A percentile compares a stretch with the other conserved stretches of the same genome.
Conservation (phyloP, 2,329 filamentous ascomycete genomes). For the Cladosporium sp. region DNA sequence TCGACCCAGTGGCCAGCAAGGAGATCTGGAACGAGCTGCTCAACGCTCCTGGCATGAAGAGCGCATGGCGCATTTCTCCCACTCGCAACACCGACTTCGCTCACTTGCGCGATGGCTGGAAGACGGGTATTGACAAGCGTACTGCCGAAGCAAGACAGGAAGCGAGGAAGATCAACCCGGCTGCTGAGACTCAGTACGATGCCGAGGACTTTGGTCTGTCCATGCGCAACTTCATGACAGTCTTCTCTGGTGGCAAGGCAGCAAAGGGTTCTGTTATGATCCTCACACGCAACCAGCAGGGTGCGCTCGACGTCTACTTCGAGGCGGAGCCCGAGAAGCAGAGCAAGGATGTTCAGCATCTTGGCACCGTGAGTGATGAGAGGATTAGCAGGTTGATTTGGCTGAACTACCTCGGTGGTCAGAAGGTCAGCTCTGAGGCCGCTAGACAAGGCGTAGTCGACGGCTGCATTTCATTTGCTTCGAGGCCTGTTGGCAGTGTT, state of each 20-base stretch:
- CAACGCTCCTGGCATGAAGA: slow-evolving; percentile 67
- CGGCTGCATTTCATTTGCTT: slow-evolving; percentile 84
- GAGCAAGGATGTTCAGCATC: slow-evolving; percentile 47
- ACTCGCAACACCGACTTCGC: slow-evolving; percentile 94
- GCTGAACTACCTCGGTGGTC: slow-evolving; percentile 87
- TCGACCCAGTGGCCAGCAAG: slow-evolving; percentile 70
- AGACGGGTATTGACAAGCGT: slow-evolving; percentile 77
- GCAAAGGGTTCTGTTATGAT: slow-evolving; percentile 79
- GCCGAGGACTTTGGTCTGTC: slow-evolving; percentile 76
- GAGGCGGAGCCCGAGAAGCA: slow-evolving; percentile 51
- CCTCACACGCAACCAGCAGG: slow-evolving; percentile 66
- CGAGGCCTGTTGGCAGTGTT: slow-evolving; percentile 83
- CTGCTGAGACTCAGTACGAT: slow-evolving; percentile 54
- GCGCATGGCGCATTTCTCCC: slow-evolving; percentile 79
- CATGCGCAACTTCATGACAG: slow-evolving; percentile 73
- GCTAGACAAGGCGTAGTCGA: slow-evolving; percentile 81
- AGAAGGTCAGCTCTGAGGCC: slow-evolving; percentile 80
- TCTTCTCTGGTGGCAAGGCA: slow-evolving; percentile 78
- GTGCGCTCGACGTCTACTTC: slow-evolving; percentile 68
- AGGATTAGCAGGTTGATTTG: slow-evolving; percentile 79
- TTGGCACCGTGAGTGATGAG: slow-evolving; percentile 78
- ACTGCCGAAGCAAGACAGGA: slow-evolving; percentile 60
- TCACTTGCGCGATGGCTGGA: slow-evolving; percentile 88
- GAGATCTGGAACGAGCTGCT: slow-evolving; percentile 75
- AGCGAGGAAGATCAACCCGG: slow-evolving; percentile 25